Percentiles rank a stretch among this genome's conserved stretches.
Conservation (phyloP, 805 yeast species). For the Ogataea ganodermae region DNA sequence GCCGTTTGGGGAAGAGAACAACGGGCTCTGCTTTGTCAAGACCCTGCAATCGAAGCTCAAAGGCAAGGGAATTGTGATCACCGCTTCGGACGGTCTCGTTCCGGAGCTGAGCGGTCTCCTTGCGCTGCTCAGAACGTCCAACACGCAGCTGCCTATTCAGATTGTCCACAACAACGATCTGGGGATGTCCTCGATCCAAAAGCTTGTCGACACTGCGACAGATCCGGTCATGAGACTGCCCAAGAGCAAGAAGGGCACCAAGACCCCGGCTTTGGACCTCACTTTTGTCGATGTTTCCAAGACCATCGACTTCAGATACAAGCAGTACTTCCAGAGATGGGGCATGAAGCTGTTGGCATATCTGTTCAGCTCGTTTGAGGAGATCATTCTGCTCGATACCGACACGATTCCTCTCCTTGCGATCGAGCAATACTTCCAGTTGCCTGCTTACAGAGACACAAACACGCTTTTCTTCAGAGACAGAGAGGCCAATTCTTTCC, state of each 20-base stretch:
- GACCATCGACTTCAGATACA: constrained; percentile 28
- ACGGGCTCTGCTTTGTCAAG: constrained; percentile 34
- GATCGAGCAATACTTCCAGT: constrained; percentile 39
- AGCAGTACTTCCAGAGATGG: constrained; percentile 29
- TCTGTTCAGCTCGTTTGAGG: constrained; percentile 58
- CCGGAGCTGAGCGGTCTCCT: constrained; percentile 52
- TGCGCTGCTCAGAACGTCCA: constrained; percentile 49
- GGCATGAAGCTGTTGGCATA: constrained; percentile 56
- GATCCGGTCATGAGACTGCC: constrained; percentile 33
- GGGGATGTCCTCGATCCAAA: constrained; percentile 35
- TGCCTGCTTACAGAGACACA: constrained; percentile 37
- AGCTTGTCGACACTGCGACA: constrained; percentile 39
- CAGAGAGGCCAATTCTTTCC: constrained; percentile 40
- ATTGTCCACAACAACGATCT: constrained; percentile 47
- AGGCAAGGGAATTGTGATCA: constrained; percentile 57
- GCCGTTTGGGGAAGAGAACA: constrained; percentile 17
- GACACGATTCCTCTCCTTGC: constrained; percentile 46
- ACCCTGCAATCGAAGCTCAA: constrained; percentile 31
- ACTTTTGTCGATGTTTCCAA: constrained; percentile 38
- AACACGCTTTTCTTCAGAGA: constrained; percentile 54
- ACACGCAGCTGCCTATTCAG: constrained; percentile 52
- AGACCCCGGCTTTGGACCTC: constrained; percentile 30
- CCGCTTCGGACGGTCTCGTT: constrained; percentile 47
- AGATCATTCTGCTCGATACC: constrained; percentile 55
- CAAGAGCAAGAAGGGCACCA: constrained; percentile 22